These are phyloP conservation scores for Ustilago hordei DNA, from an alignment of 1,284 basidiomycete genomes.

Conservation along the genomic window DNA sequence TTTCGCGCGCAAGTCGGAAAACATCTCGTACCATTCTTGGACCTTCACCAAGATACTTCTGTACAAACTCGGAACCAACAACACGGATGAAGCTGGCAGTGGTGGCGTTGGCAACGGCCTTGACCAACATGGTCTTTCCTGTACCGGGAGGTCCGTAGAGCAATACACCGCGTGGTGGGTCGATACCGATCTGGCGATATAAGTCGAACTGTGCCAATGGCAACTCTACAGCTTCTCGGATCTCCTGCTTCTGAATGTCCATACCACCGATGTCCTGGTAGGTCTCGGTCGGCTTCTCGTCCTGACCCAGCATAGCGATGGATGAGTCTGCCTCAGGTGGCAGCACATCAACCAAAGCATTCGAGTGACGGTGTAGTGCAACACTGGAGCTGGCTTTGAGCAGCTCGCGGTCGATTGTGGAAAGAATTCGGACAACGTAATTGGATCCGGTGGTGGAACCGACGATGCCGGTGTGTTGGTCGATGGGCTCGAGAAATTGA, in stretches of 20 bases:
- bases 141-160: conserved; percentile 96
- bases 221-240: conserved; percentile 96
- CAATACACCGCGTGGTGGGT: conserved; percentile 90
- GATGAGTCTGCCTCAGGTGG: conserved; percentile 98
- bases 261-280: conserved; percentile 85
- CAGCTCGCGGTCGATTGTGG: conserved; percentile 95
- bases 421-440: conserved; percentile 97
- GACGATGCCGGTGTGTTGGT: conserved; percentile 96
- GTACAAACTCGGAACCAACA: conserved; percentile 97
- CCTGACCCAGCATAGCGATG: conserved; percentile 78
- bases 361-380: conserved; percentile 97
- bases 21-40: conserved; percentile 99
- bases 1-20: conserved; percentile 96
- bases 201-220: conserved; percentile 94
- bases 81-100: conserved; percentile 98
- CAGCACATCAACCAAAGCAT: conserved; percentile 96
- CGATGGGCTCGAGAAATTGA: conserved; percentile 98
- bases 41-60: conserved; percentile 99
- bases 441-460: conserved; percentile 98
- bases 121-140: conserved; percentile 99
- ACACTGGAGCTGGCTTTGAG: conserved; percentile 97
- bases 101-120: conserved; percentile 97
- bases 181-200: conserved; percentile 99
- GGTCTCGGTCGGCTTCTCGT: conserved; percentile 78
- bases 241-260: conserved; percentile 99